Conservation (phyloP, 2,329 filamentous ascomycete genomes). For the Alternaria angustiovoidea region DNA sequence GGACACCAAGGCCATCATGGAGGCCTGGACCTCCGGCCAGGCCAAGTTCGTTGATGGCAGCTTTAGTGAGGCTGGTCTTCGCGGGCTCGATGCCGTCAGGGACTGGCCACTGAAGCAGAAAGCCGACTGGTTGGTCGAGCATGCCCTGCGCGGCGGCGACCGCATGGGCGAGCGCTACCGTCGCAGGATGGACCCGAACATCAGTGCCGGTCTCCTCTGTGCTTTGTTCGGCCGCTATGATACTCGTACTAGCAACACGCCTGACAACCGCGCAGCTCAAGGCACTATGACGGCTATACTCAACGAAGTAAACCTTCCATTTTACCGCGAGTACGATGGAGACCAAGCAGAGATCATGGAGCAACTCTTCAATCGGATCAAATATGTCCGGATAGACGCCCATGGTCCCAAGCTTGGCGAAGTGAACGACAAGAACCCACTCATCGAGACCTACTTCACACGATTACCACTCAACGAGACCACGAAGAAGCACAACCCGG, state of each 20-base stretch:
- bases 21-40: slow-evolving; percentile 73
- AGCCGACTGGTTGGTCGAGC: slow-evolving; percentile 70
- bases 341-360: slow-evolving; percentile 85
- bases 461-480: slow-evolving; percentile 80
- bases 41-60: slow-evolving; percentile 63
- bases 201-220: slow-evolving; percentile 73
- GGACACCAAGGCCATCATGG: slow-evolving; percentile 72
- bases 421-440: slow-evolving; percentile 77
- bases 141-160: slow-evolving; percentile 75
- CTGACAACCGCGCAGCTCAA: slow-evolving; percentile 60
- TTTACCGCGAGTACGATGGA: slow-evolving; percentile 90
- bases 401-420: slow-evolving; percentile 86
- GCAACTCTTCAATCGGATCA: slow-evolving; percentile 92
- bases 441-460: slow-evolving; percentile 96
- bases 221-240: slow-evolving; percentile 75
- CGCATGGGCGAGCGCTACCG: slow-evolving; percentile 81
- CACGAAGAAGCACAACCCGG: slow-evolving; percentile 77
- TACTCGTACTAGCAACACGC: slow-evolving; percentile 58
- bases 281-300: slow-evolving; percentile 69
- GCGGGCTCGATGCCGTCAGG: slow-evolving; percentile 62
- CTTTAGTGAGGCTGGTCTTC: slow-evolving; percentile 58
- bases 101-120: slow-evolving; percentile 66
- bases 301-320: slow-evolving; percentile 83
- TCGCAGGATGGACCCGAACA: slow-evolving; percentile 72
- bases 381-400: slow-evolving; percentile 92